A percentile compares a stretch with the other conserved stretches of the same genome.
Evolutionary conservation across 352 stramenopile species (phyloP).

Genomic region (Phytopythium cucurbitacearum): DNA sequence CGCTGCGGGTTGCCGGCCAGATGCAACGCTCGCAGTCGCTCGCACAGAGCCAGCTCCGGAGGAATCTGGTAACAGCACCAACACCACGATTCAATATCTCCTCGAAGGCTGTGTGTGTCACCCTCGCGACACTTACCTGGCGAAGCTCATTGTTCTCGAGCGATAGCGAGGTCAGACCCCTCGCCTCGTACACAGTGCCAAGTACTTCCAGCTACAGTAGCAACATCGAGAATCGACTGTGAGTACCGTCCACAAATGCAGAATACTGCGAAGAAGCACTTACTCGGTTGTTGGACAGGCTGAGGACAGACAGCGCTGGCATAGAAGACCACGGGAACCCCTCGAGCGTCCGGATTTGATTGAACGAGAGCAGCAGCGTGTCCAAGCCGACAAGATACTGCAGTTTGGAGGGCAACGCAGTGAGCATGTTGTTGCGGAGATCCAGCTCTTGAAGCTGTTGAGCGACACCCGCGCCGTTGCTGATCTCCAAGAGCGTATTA

Average conservation of each 20-base stretch:
- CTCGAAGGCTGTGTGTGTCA: not conserved
- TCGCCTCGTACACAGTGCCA: constrained; percentile 51
- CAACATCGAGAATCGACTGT: not conserved
- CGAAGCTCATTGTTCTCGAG: constrained; percentile 83
- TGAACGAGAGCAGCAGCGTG: constrained; percentile 69
- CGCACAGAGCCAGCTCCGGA: constrained; percentile 47
- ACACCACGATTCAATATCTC: not conserved
- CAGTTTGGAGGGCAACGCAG: constrained; percentile 34
- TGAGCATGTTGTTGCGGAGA: constrained; percentile 65
- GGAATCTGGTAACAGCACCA: constrained; percentile 42
- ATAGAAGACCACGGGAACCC: constrained; percentile 56
- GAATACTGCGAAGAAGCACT: not conserved
- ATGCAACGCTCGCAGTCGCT: constrained; percentile 54
- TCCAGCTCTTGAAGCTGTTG: constrained; percentile 65
- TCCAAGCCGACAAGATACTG: constrained; percentile 46
- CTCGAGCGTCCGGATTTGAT: constrained; percentile 49
- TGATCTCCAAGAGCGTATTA: constrained; percentile 29
- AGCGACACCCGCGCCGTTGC: constrained; percentile 21
- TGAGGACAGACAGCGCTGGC: constrained; percentile 57
- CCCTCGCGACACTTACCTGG: constrained; percentile 27
- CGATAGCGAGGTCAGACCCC: constrained; percentile 62
- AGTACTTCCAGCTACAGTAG: constrained; percentile 47
- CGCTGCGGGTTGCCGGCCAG: constrained; percentile 76
- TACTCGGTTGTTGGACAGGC: constrained; percentile 67
- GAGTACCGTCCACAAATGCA: constrained; percentile 1